Base-by-base conservation (phyloP, 306 rosid genomes). In the Boehmeria nivea region DNA sequence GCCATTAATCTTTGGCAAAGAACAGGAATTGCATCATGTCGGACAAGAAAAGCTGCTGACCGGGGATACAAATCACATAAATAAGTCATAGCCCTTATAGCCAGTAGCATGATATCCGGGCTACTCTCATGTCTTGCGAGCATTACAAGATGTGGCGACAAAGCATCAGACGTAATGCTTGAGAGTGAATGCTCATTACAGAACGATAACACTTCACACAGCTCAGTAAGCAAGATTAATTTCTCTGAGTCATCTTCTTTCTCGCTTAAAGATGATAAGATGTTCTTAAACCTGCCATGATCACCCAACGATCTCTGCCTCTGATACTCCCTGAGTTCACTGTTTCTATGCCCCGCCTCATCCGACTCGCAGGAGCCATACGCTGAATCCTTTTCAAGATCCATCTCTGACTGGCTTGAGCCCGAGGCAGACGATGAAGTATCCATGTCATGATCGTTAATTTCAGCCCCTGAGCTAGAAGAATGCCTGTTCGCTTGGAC, bases 361-460 rank as follows among this genome's bases (percentile, higher is more conserved):
- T 85, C 95, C 8, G 96, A 88, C 71, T 88, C 99, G 73, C 95
- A 91, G 19, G 98, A 91, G 38, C 88, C 95, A 61, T 87, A 87
- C 44, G 90, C 77, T 4, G 91, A 87, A 73, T 91, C 95, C 79
- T 70, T 84, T 63, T 87, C 96, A 3, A 63, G 85, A 26, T 91
- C 96, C 47, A 88, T 94, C 48, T 91, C 99, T 0, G 96, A 86
- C 36, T 63, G 83, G 60, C 89, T 83, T 45, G 94, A 83, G 23
- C 85, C 89, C 1, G 97, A 89, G 59, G 87, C 87, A 70, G 95
- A 85, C 0, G 95, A 87, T 38, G 95, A 85, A 61, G 96, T 87
- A 34, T 91, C 99, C 95, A 91, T 81, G 31, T 91, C 95, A 63
- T 87, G 77, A 17, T 87, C 96, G 69, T 71, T 81, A 17, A 63